Evolutionary conservation across 2,329 filamentous ascomycete species (phyloP).

Genomic region (Apiospora marii): DNA sequence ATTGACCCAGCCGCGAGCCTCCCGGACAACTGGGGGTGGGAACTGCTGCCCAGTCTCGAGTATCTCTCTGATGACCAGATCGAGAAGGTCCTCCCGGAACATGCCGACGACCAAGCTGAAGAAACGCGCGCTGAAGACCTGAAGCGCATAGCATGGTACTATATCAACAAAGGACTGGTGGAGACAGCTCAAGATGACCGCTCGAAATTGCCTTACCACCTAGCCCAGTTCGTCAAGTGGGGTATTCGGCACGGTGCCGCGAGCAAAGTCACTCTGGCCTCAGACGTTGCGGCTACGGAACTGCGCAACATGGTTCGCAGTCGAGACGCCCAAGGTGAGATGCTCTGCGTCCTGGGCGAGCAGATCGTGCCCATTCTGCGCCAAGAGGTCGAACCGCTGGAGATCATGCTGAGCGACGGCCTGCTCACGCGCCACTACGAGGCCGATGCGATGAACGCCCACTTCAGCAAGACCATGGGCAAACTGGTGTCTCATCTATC

Average conservation of each 20-base stretch:
- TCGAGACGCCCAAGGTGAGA: conserved; percentile 33
- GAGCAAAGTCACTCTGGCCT: conserved; percentile 25
- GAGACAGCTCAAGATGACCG: conserved; percentile 33
- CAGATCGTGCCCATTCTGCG: conserved; percentile 36
- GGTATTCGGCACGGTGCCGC: conserved; percentile 26
- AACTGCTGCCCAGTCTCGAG: conserved; percentile 36
- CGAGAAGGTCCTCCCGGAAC: conserved; percentile 37
- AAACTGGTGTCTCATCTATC: conserved; percentile 28
- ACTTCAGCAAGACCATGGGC: conserved; percentile 27
- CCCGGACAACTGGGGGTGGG: conserved; percentile 36
- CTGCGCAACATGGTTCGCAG: conserved; percentile 28
- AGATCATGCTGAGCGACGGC: conserved; percentile 40
- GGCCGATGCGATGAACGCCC: conserved; percentile 26
- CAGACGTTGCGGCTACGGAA: conserved; percentile 8
- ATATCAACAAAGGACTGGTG: conserved; percentile 33
- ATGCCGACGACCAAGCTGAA: conserved; percentile 36
- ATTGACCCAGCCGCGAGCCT: conserved; percentile 32
- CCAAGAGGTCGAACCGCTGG: conserved; percentile 35
- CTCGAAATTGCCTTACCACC: conserved; percentile 33
- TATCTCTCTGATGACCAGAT: conserved; percentile 34
- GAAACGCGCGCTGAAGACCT: conserved; percentile 33
- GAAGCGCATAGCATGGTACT: conserved; percentile 33
- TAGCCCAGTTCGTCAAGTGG: conserved; percentile 33
- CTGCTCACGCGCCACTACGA: conserved; percentile 36
- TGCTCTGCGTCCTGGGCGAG: conserved; percentile 37